phyloP scores from a whole-genome alignment of 2,329 filamentous ascomycete genomes.

The Phaeosphaeriaceae sp. region DNA sequence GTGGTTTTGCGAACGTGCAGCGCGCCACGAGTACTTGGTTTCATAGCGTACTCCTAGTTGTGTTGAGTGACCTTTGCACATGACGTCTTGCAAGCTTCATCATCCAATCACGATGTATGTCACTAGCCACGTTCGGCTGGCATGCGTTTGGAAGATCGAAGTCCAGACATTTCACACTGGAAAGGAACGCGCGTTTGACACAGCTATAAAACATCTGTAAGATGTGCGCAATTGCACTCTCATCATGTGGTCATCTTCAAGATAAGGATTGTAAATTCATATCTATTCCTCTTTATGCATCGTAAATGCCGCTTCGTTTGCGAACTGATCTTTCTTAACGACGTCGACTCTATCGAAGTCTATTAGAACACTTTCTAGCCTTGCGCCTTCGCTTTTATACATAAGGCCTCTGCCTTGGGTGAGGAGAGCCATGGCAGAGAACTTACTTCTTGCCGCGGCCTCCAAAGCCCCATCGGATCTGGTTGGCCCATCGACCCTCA shows the following conservation, averaged over 20 bases:
- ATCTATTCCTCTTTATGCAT: slow-evolving; percentile 20
- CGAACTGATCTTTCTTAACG: slow-evolving; percentile 29
- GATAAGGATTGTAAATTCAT: no score
- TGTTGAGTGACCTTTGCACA: neutral
- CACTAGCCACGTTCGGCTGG: neutral
- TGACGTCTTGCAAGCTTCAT: slow-evolving; percentile 6
- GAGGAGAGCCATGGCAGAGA: slow-evolving; percentile 1
- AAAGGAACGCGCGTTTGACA: neutral
- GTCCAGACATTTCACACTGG: neutral
- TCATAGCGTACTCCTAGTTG: neutral
- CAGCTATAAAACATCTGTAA: no score
- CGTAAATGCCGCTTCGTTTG: slow-evolving; percentile 31
- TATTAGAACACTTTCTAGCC: slow-evolving; percentile 9
- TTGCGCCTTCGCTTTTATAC: neutral
- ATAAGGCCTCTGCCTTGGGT: neutral
- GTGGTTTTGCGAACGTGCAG: neutral
- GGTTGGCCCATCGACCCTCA: slow-evolving; percentile 74
- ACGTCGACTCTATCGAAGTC: slow-evolving; percentile 22
- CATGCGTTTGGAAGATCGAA: neutral
- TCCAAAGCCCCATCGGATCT: slow-evolving; percentile 70
- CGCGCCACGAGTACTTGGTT: neutral
- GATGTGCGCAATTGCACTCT: no score
- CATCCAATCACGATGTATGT: slow-evolving; percentile 1
- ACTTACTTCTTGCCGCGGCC: slow-evolving; percentile 54
- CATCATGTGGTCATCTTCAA: no score